These are phyloP conservation scores for Pichia ethanolica DNA, from an alignment of 805 yeast genomes.

Conservation along the genomic window DNA sequence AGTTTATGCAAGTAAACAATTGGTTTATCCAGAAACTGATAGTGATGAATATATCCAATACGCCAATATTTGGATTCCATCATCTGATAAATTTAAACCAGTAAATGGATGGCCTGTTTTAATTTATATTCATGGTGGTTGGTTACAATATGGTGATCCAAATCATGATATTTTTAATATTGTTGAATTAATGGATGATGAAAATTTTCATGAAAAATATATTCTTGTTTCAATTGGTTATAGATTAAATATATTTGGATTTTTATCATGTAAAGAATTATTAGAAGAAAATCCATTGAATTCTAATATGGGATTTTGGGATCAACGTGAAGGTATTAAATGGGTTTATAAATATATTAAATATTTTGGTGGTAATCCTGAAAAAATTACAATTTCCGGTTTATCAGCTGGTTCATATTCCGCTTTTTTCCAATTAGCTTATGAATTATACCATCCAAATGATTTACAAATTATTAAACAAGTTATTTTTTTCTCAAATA, in stretches of 20 bases:
- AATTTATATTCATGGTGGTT: constrained; percentile 38
- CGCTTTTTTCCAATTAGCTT: constrained; percentile 34
- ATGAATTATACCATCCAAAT: constrained; percentile 35
- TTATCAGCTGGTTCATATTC: constrained; percentile 41
- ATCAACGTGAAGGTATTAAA: constrained; percentile 38
- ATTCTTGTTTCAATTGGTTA: constrained; percentile 33
- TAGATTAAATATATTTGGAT: constrained; percentile 34
- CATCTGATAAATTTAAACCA: constrained; percentile 26
- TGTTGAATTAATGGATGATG: constrained; percentile 21
- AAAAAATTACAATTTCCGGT: constrained; percentile 37
- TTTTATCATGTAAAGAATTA: constrained; percentile 32
- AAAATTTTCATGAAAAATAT: constrained; percentile 26
- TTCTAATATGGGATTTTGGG: constrained; percentile 37
- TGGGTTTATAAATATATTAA: constrained; percentile 38
- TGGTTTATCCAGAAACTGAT: constrained; percentile 20
- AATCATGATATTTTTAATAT: constrained; percentile 19
- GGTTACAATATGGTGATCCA: constrained; percentile 31
- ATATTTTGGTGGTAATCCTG: constrained; percentile 41
- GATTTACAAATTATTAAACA: constrained; percentile 33
- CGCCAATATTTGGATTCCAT: constrained; percentile 34
- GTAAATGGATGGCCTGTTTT: constrained; percentile 36
- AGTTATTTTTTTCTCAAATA: constrained; percentile 29
- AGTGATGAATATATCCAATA: constrained; percentile 29
- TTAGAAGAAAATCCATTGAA: constrained; percentile 25
- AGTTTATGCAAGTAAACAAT: constrained; percentile 21